Percentiles rank a stretch among this genome's conserved stretches.
phyloP scores from a whole-genome alignment of 2,329 filamentous ascomycete species.

The Trichoderma hamatum region DNA sequence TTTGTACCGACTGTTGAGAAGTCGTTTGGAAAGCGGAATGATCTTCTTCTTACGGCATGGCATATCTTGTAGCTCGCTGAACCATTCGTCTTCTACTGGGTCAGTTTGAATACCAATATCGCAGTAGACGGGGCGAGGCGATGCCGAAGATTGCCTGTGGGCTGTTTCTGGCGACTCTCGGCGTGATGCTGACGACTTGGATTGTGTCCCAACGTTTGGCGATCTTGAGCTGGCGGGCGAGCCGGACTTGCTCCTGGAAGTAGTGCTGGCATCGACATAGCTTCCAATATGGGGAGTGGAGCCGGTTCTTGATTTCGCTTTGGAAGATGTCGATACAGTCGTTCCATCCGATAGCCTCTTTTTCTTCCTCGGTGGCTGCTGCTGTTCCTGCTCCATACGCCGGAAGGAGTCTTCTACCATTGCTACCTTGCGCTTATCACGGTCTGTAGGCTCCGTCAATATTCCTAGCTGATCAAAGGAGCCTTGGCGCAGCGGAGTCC shows the following conservation, averaged over 20 bases:
- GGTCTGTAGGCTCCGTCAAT: constrained; percentile 65
- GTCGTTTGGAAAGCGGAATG: constrained; percentile 56
- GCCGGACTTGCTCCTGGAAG: constrained; percentile 56
- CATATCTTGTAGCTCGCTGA: constrained; percentile 43
- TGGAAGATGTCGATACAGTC: constrained; percentile 39
- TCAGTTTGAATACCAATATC: constrained; percentile 60
- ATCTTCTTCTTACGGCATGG: constrained; percentile 51
- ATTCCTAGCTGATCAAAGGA: constrained; percentile 63
- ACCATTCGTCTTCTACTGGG: constrained; percentile 57
- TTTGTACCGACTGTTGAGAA: constrained; percentile 54
- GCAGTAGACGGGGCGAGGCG: constrained; percentile 49
- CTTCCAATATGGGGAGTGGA: constrained; percentile 42
- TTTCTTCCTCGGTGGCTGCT: constrained; percentile 60
- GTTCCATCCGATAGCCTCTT: constrained; percentile 63
- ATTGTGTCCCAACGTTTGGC: constrained; percentile 38
- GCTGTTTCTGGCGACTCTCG: constrained; percentile 35
- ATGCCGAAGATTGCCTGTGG: constrained; percentile 46
- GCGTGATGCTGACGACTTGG: constrained; percentile 36
- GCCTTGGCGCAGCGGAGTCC: constrained; percentile 63
- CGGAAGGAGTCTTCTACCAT: constrained; percentile 67
- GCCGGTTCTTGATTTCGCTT: constrained; percentile 46
- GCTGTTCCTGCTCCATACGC: constrained; percentile 62
- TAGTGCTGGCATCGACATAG: constrained; percentile 59
- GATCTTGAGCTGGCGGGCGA: constrained; percentile 53
- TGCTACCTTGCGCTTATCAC: constrained; percentile 68